Percentiles rank a stretch among this genome's conserved stretches.
phyloP scores from a whole-genome alignment of 2,329 filamentous ascomycete genomes.

The Ophiocordyceps sinensis region DNA sequence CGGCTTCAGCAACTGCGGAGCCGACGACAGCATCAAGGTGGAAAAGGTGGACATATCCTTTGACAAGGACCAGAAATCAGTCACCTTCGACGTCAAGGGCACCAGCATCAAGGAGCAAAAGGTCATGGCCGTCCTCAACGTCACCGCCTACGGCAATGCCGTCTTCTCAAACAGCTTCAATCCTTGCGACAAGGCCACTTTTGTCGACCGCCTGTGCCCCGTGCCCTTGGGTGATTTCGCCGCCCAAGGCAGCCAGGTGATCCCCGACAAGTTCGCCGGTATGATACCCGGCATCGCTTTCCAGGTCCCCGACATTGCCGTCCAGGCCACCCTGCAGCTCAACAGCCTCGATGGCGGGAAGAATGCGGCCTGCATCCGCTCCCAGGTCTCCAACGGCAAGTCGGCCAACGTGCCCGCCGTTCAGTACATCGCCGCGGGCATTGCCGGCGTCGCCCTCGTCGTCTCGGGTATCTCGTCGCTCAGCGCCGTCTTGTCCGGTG shows the following conservation, averaged over 20 bases:
- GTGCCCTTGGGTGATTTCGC: constrained; percentile 63
- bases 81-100: constrained; percentile 73
- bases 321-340: constrained; percentile 66
- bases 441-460: constrained; percentile 71
- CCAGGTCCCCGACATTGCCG: constrained; percentile 77
- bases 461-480: constrained; percentile 59
- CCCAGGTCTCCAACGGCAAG: constrained; percentile 76
- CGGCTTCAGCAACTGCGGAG: constrained; percentile 61
- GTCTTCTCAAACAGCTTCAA: constrained; percentile 73
- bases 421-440: constrained; percentile 68
- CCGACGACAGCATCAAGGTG: constrained; percentile 45
- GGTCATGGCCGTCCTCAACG: constrained; percentile 60
- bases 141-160: constrained; percentile 71
- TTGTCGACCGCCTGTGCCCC: constrained; percentile 66
- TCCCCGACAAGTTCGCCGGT: constrained; percentile 56
- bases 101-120: constrained; percentile 61
- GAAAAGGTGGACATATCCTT: constrained; percentile 65
- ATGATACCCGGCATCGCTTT: constrained; percentile 84
- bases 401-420: constrained; percentile 61
- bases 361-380: constrained; percentile 69
- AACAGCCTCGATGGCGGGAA: constrained; percentile 41
- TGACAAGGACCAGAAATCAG: constrained; percentile 55
- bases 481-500: constrained; percentile 35
- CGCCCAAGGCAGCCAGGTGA: constrained; percentile 55
- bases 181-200: constrained; percentile 57